Conservation (phyloP, 2,329 filamentous ascomycete species). For the Xylaria sp. region DNA sequence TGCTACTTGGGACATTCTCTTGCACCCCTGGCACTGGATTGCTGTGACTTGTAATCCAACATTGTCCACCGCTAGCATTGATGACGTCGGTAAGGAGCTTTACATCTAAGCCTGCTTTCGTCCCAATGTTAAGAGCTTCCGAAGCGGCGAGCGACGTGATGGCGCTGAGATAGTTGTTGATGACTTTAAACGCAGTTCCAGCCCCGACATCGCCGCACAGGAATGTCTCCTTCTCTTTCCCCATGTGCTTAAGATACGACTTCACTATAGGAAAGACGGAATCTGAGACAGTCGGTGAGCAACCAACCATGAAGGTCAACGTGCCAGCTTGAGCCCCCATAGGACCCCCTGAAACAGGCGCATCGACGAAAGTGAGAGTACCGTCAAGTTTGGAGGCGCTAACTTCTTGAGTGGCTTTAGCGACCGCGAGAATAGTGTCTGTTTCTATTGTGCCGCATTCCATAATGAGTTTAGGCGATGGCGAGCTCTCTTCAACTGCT, state of each 20-base stretch:
- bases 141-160: constrained; percentile 69
- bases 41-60: constrained; percentile 50
- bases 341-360: constrained; percentile 53
- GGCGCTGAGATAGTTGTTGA: constrained; percentile 79
- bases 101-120: constrained; percentile 53
- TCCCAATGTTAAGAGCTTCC: constrained; percentile 54
- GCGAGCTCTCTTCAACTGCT: constrained; percentile 11
- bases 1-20: constrained; percentile 46
- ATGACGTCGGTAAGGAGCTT: constrained; percentile 71
- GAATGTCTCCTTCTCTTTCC: constrained; percentile 58
- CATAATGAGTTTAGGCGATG: constrained; percentile 45
- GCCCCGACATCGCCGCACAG: constrained; percentile 71
- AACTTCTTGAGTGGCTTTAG: constrained; percentile 63
- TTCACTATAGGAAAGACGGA: constrained; percentile 65
- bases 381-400: constrained; percentile 24
- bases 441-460: constrained; percentile 51
- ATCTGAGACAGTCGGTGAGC: constrained; percentile 52
- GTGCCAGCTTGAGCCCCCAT: constrained; percentile 51
- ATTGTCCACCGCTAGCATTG: constrained; percentile 72
- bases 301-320: constrained; percentile 54
- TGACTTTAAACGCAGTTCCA: constrained; percentile 76
- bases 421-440: constrained; percentile 61
- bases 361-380: constrained; percentile 51
- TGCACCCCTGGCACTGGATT: constrained; percentile 51
- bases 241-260: constrained; percentile 70